phyloP scores from a whole-genome alignment of 2,329 filamentous ascomycete species.

The Cercospora canescens region DNA sequence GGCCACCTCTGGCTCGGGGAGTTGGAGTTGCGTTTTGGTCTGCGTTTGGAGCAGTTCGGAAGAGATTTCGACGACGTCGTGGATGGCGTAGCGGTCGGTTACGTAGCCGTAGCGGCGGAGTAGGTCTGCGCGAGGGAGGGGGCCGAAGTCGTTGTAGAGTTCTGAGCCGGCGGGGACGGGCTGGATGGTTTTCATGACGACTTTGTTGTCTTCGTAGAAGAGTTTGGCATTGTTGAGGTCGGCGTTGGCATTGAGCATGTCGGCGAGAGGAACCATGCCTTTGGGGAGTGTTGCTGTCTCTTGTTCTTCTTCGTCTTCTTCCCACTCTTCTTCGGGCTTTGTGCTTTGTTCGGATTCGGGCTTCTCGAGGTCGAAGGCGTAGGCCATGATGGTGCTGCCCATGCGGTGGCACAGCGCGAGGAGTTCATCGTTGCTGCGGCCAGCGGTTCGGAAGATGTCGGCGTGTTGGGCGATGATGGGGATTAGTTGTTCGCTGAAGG shows the following conservation, averaged over 20 bases:
- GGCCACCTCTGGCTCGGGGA: constrained; percentile 21
- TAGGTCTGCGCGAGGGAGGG: constrained; percentile 78
- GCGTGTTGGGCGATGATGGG: constrained; percentile 51
- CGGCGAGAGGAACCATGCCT: constrained; percentile 88
- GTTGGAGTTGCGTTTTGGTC: constrained; percentile 35
- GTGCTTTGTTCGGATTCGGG: constrained; percentile 46
- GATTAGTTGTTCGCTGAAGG: constrained; percentile 61
- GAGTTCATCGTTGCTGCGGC: constrained; percentile 48
- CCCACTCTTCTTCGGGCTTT: constrained; percentile 53
- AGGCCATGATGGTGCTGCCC: constrained; percentile 89
- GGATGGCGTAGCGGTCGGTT: constrained; percentile 72
- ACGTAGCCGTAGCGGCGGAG: constrained; percentile 84
- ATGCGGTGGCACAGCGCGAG: constrained; percentile 69
- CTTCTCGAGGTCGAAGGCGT: constrained; percentile 79
- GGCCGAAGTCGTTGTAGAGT: constrained; percentile 86
- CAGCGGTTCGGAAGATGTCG: constrained; percentile 42
- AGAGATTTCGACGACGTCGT: constrained; percentile 80
- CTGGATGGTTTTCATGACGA: constrained; percentile 72
- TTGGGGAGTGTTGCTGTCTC: constrained; percentile 51
- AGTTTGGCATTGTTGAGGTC: constrained; percentile 74
- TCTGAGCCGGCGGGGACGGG: constrained; percentile 71
- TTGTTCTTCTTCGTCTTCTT: constrained; percentile 39
- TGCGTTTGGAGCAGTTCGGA: constrained; percentile 57
- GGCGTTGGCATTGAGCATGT: constrained; percentile 85
- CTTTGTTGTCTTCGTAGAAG: constrained; percentile 58